Evolutionary conservation across 768 basidiomycete genomes (phyloP).

Genomic region (Pholiota molesta): DNA sequence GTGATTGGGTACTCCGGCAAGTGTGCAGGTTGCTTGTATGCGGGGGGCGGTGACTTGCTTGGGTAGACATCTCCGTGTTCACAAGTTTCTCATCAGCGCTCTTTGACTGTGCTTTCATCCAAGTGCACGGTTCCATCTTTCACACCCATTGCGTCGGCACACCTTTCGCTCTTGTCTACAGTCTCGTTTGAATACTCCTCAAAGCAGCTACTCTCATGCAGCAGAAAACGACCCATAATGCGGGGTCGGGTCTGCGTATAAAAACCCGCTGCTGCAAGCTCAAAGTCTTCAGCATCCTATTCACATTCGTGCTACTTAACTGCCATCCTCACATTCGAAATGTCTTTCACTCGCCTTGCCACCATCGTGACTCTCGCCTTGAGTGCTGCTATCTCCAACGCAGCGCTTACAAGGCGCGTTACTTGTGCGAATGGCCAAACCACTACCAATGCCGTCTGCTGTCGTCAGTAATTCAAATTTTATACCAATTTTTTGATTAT

Average conservation of each 20-base stretch:
- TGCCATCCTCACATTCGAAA: background rate
- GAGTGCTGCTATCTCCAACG: slow-evolving; percentile 10
- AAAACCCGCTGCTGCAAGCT: no score
- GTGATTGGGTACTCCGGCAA: background rate
- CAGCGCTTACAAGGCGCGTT: slow-evolving; percentile 21
- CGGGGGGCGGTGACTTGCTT: background rate
- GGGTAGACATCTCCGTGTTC: background rate
- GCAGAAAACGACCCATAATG: background rate
- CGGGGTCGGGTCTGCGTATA: background rate
- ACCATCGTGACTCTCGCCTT: slow-evolving; percentile 11
- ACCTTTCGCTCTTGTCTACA: background rate
- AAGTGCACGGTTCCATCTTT: background rate
- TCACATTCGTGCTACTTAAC: background rate
- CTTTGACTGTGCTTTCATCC: background rate
- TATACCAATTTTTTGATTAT: no score
- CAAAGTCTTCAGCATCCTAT: background rate
- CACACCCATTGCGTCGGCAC: background rate
- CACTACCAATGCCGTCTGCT: slow-evolving; percentile 20
- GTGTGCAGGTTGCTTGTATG: no score
- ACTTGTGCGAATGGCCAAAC: slow-evolving; percentile 21
- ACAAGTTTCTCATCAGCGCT: background rate
- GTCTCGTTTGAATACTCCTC: background rate
- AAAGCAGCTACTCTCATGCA: background rate
- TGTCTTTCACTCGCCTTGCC: slow-evolving; percentile 15
- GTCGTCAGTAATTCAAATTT: slow-evolving; percentile 11